phyloP scores from a whole-genome alignment of 371 early-diverging fungal species.

The Chytridium lagenaria region DNA sequence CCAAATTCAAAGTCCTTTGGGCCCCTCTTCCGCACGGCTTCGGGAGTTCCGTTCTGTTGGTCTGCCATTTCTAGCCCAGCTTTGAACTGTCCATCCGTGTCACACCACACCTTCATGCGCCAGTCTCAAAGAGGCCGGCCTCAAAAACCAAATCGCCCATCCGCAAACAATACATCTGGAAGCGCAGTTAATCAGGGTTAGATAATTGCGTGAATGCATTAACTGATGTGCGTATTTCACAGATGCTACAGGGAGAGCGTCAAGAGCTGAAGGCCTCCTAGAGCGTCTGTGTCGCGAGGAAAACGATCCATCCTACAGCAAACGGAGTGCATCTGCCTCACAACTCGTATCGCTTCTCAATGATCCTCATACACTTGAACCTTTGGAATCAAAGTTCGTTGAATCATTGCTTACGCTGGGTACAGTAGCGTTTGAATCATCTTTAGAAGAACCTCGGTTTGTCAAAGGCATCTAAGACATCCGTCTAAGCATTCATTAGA shows the following conservation, averaged over 20 bases:
- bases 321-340: slow-evolving; percentile 28
- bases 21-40: slow-evolving; percentile 11
- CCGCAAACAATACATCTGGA: not conserved
- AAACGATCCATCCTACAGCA: slow-evolving; percentile 32
- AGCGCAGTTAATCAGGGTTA: not conserved
- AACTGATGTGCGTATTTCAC: not conserved
- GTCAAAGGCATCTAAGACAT: too few species aligned
- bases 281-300: slow-evolving; percentile 26
- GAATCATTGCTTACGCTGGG: slow-evolving; percentile 9
- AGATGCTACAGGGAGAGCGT: not conserved
- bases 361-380: slow-evolving; percentile 19
- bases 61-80: not conserved
- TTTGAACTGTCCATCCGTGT: not conserved
- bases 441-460: slow-evolving; percentile 34
- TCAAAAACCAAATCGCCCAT: not conserved
- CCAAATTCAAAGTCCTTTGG: slow-evolving; percentile 85
- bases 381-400: slow-evolving; percentile 5
- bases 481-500: slow-evolving; percentile 9
- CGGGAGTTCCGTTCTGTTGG: slow-evolving; percentile 5
- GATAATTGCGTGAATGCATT: too few species aligned
- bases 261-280: not conserved
- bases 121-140: not conserved
- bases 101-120: not conserved
- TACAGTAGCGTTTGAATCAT: slow-evolving; percentile 12
- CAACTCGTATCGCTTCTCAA: slow-evolving; percentile 23